These are phyloP conservation scores for Penicillium concentricum DNA, from an alignment of 2,329 filamentous ascomycete genomes.

Conservation along the genomic window DNA sequence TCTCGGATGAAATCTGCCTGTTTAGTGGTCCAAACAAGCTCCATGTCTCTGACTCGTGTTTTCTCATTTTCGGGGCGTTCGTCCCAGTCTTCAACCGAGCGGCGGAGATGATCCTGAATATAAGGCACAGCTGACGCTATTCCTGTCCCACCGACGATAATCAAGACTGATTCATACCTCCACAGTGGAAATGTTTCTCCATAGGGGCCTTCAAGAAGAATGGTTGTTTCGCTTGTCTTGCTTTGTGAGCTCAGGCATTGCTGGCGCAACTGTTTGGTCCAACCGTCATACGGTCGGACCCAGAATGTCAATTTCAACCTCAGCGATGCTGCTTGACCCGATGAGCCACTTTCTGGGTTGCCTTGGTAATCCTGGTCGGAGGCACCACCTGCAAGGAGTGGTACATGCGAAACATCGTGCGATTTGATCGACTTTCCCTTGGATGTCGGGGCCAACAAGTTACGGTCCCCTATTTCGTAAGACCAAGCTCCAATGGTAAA, in stretches of 20 bases:
- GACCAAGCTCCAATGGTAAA: constrained; percentile 46
- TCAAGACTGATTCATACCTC: constrained; percentile 52
- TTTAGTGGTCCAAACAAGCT: constrained; percentile 36
- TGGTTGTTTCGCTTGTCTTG: constrained; percentile 28
- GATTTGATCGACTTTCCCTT: constrained; percentile 6
- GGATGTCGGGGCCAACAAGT: background rate
- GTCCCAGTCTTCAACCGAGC: constrained; percentile 8
- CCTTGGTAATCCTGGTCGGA: background rate
- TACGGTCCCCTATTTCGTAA: constrained; percentile 10
- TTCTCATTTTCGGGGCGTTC: constrained; percentile 8
- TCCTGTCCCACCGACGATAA: constrained; percentile 43
- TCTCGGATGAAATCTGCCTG: constrained; percentile 33
- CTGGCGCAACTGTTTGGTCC: constrained; percentile 48
- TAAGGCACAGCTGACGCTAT: constrained; percentile 49
- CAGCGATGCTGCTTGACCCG: background rate
- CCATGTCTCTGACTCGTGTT: constrained; percentile 29
- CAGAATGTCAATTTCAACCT: constrained; percentile 47
- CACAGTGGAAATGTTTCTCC: constrained; percentile 44
- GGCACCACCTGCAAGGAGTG: constrained; percentile 24
- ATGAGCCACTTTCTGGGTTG: background rate
- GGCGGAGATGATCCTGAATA: constrained; percentile 34
- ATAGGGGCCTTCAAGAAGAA: constrained; percentile 54
- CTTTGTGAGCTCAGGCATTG: constrained; percentile 32
- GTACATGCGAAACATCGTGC: constrained; percentile 22
- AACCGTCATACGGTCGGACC: constrained; percentile 53